phyloP scores from a whole-genome alignment of 1,284 basidiomycete genomes.

The Schizophyllum amplum region DNA sequence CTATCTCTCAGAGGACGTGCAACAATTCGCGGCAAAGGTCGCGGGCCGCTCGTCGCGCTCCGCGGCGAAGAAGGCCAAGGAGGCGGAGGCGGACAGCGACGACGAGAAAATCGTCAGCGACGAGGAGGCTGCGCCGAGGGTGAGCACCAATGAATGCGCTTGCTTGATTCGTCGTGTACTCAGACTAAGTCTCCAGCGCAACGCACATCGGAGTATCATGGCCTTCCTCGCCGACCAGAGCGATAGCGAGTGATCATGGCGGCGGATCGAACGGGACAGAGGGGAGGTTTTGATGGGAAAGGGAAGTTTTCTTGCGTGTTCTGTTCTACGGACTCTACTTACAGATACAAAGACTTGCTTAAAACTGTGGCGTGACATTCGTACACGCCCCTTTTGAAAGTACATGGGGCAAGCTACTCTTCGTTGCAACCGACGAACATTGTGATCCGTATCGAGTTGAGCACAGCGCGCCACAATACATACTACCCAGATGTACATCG shows the following conservation, averaged over 20 bases:
- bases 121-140: not conserved
- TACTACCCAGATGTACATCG: too few species aligned
- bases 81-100: slow-evolving; percentile 13
- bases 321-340: too few species aligned
- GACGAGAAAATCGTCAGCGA: slow-evolving; percentile 17
- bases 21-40: slow-evolving; percentile 42
- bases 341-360: too few species aligned
- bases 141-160: not conserved
- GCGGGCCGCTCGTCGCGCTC: slow-evolving; percentile 13
- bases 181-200: slow-evolving; percentile 21
- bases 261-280: too few species aligned
- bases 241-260: slow-evolving; percentile 32
- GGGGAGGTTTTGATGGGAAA: too few species aligned
- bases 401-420: too few species aligned
- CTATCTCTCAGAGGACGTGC: slow-evolving; percentile 49
- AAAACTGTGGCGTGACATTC: too few species aligned
- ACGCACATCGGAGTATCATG: slow-evolving; percentile 54
- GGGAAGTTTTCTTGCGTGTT: too few species aligned
- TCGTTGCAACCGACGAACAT: too few species aligned
- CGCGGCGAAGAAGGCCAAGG: slow-evolving; percentile 12
- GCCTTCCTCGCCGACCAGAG: slow-evolving; percentile 65
- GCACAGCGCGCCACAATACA: too few species aligned
- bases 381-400: too few species aligned
- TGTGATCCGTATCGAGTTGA: too few species aligned
- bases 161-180: not conserved